Evolutionary conservation across 1,139 yeast genomes (phyloP), one percentile per base, ranked within the genome.

Genomic region (Blastobotrys aristatus): DNA sequence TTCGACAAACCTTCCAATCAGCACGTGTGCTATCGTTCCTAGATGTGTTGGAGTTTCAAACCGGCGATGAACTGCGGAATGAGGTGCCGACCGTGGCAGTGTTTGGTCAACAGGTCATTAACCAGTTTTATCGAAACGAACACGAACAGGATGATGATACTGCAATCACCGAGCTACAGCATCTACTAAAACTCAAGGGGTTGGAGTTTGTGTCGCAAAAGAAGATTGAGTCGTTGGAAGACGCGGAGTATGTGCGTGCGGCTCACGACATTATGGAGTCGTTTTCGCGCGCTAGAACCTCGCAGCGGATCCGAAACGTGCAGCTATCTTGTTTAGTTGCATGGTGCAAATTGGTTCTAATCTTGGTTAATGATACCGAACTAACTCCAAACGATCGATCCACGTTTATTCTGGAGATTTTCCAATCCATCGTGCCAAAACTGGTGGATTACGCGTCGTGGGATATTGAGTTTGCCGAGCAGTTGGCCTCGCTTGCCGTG

Each of bases 321-420:
- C 94, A 85, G 54, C 68, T 83, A 41, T 69, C 75, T 7, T 79
- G 83, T 50, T 67, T 90, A 26, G 85, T 81, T 57, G 78, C 95
- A 0, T 90, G 97, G 97, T 81, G 84, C 30, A 84, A 83, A 56
- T 66, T 89, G 46, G 80, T 87, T 32, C 86, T 87, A 53, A 80
- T 88, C 3, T 66, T 88, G 43, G 80, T 86, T 6, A 73, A 80
- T 17, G 92, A 84, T 59, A 74, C 80, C 2, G 68, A 69, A 17
- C 56, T 78, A 51, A 62, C 65, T 4, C 58, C 70, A 0, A 61
- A 66, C 11, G 69, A 69, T 21, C 72, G 81, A 46, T 71, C 78
- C 0, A 77, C 79, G 43, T 84, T 90, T 57, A 79, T 88, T 47
- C 67, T 87, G 33, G 95, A 85, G 57, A 79, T 86, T 2, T 80